Percentiles rank a stretch among this genome's conserved stretches.
These are phyloP conservation scores for Hyphopichia fennica DNA, from an alignment of 1,139 yeast species.

Conservation along the genomic window DNA sequence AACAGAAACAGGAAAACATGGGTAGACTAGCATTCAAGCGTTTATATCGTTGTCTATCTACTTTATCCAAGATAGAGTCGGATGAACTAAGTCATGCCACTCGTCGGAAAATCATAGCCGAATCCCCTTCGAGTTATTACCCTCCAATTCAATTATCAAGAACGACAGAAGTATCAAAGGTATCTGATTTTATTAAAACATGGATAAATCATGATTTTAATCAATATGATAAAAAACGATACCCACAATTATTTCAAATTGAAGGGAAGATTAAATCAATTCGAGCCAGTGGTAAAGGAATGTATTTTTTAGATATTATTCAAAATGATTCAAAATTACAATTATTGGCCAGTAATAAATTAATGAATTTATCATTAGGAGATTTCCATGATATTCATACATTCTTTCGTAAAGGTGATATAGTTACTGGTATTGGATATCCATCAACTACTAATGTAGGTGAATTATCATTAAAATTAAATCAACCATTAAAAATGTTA, in stretches of 20 bases:
- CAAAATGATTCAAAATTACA: constrained; percentile 63
- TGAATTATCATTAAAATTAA: constrained; percentile 71
- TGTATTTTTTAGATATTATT: constrained; percentile 63
- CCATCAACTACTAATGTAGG: constrained; percentile 80
- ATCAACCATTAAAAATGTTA: constrained; percentile 47
- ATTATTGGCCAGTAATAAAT: constrained; percentile 56
- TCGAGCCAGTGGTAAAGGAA: constrained; percentile 63
- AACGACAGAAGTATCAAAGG: neutral
- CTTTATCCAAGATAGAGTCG: neutral
- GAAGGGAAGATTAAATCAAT: constrained; percentile 63
- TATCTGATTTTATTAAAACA: constrained; percentile 18
- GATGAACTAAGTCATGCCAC: neutral
- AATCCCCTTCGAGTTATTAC: neutral
- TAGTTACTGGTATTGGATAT: constrained; percentile 58
- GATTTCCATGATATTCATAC: constrained; percentile 48
- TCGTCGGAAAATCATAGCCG: neutral
- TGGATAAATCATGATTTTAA: constrained; percentile 20
- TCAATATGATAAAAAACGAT: constrained; percentile 13
- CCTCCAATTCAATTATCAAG: neutral
- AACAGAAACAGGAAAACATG: too few relatives aligned
- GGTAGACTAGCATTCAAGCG: neutral
- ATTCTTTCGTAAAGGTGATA: constrained; percentile 69
- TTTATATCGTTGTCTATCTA: neutral
- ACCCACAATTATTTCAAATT: constrained; percentile 14
- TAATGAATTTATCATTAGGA: constrained; percentile 39